Evolutionary conservation across 257 asterid genomes (phyloP), one percentile per base, ranked within the genome.

Genomic region (Anisodus acutangulus): DNA sequence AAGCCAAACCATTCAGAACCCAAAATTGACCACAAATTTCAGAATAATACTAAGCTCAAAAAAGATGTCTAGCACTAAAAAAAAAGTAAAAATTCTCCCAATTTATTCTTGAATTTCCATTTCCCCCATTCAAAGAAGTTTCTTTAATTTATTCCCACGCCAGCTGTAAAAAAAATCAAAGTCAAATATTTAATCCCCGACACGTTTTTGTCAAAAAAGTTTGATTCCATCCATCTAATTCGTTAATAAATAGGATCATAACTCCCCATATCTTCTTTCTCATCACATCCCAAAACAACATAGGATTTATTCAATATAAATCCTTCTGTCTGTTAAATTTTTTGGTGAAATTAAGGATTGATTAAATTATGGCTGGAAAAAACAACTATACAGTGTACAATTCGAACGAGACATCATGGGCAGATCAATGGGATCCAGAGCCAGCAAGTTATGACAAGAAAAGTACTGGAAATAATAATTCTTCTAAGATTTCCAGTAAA

Each of bases 341-440:
- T 26, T 22, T 9, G 70, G 6, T 64, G 17, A 2, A 22, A 4
- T 63, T 62, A 12, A 62, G 68, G 37, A 62, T 62, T 62, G 0
- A 9, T n/a, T 17, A 13, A 22, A 0, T 1, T 9, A 78, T 78
- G 82, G 64, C 82, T 2, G 82, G 31, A 58, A 76, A 31, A 17
- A 78, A 62, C n/a, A 76, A 12, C 0, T 82, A 85, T 37, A 10
- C 87, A 1, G 84, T 71, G 13, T 83, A 87, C 49, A 86, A 39
- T 79, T 90, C 94, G 4, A 82, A 91, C 84, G 99, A 93, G 86
- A 90, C 93, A 15, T 90, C 99, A 4, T 92, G 97, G 97, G 97
- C 97, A 1, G 95, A 90, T 85, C 93, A 92, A 72, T 92, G 93
- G 80, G 80, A 72, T 72, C 80, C 80, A 72, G 6, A 72, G 17